phyloP scores from a whole-genome alignment of 1,284 basidiomycete species.

The Agroathelia rolfsii region DNA sequence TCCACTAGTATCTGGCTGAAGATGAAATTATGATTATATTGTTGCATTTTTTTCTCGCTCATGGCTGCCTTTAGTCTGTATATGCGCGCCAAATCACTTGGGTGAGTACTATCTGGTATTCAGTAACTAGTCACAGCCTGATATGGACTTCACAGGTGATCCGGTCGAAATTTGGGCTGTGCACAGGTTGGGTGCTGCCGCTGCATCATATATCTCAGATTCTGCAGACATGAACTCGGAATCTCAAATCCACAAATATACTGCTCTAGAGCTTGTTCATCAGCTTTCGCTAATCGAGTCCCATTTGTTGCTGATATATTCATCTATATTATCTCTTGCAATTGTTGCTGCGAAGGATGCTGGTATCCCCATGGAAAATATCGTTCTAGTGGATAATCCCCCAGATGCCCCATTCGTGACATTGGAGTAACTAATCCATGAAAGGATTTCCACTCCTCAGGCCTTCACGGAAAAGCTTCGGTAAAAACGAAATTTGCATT shows the following conservation, averaged over 20 bases:
- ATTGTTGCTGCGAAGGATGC: constrained; percentile 38
- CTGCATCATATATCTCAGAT: constrained; percentile 34
- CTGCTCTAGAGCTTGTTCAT: constrained; percentile 53
- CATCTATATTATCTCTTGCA: constrained; percentile 40
- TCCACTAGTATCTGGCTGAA: constrained; percentile 37
- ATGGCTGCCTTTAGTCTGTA: constrained; percentile 34
- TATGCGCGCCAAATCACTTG: constrained; percentile 60
- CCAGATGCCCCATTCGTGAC: constrained; percentile 17
- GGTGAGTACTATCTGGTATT: constrained; percentile 28
- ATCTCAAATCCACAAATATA: constrained; percentile 62
- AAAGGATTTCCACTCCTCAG: constrained; percentile 34
- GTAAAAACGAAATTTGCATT: constrained; percentile 54
- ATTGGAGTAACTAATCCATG: constrained; percentile 43
- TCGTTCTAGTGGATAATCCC: constrained; percentile 43
- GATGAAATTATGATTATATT: constrained; percentile 25
- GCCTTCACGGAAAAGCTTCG: constrained; percentile 37
- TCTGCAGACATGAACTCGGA: constrained; percentile 18
- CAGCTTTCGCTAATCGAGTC: constrained; percentile 48
- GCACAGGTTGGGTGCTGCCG: constrained; percentile 62
- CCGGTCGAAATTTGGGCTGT: constrained; percentile 64
- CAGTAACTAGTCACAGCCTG: constrained; percentile 7
- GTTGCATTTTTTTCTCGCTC: constrained; percentile 4
- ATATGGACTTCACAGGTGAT: constrained; percentile 41
- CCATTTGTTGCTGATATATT: constrained; percentile 48
- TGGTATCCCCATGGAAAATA: constrained; percentile 41